phyloP scores from a whole-genome alignment of 2,329 filamentous ascomycete genomes.

The Trichoderma gracile region DNA sequence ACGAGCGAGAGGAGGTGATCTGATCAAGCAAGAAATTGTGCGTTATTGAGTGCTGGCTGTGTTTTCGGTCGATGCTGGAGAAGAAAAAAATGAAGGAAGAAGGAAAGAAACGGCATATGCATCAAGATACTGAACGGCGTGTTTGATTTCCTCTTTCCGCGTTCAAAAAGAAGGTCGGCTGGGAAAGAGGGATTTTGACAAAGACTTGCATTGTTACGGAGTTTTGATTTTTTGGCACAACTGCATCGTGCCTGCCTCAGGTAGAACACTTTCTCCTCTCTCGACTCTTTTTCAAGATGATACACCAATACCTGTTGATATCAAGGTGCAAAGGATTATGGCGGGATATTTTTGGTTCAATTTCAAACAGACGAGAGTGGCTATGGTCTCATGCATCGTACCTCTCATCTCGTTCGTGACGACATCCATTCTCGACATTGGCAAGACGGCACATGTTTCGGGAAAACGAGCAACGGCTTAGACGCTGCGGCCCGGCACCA shows the following conservation, averaged over 20 bases:
- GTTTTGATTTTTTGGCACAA: background rate
- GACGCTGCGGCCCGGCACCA: background rate
- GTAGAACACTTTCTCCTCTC: background rate
- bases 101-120: background rate
- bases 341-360: background rate
- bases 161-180: background rate
- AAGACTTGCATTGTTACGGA: background rate
- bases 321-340: background rate
- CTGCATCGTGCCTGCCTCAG: background rate
- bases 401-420: background rate
- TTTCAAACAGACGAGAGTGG: constrained; percentile 2
- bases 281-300: constrained; percentile 16
- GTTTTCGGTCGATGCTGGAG: background rate
- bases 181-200: background rate
- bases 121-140: background rate
- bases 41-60: background rate
- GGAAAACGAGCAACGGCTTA: constrained; percentile 1
- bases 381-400: background rate
- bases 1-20: constrained; percentile 82
- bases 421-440: background rate
- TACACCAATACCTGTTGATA: background rate
- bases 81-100: background rate
- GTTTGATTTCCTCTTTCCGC: background rate
- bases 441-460: background rate
- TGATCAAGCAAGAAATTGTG: constrained; percentile 32